These are phyloP conservation scores for Hyaloscypha variabilis DNA, from an alignment of 495 filamentous ascomycete genomes.

Conservation along the genomic window DNA sequence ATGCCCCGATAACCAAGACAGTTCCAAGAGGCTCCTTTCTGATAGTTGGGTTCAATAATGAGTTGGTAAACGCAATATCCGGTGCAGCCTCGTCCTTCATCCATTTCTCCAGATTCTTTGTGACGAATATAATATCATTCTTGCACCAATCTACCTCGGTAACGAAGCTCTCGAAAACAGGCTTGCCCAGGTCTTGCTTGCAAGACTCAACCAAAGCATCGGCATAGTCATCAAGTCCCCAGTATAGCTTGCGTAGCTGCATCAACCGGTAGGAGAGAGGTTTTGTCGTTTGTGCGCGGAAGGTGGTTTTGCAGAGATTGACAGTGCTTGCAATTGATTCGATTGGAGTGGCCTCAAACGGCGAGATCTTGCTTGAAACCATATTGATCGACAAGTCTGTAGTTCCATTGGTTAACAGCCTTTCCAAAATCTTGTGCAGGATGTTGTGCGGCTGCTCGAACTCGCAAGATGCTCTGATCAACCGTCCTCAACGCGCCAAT, in stretches of 20 bases:
- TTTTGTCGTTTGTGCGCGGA: constrained; percentile 78
- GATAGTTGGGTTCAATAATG: constrained; percentile 71
- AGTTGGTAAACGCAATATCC: constrained; percentile 69
- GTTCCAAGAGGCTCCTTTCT: constrained; percentile 87
- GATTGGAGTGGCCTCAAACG: constrained; percentile 66
- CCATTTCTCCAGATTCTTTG: constrained; percentile 77
- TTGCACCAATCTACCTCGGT: constrained; percentile 72
- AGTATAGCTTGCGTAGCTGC: constrained; percentile 92
- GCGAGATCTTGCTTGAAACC: constrained; percentile 46
- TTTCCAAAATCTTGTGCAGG: not conserved
- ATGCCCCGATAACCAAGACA: constrained; percentile 86
- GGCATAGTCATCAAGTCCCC: constrained; percentile 80
- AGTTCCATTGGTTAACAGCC: not conserved
- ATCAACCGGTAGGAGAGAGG: constrained; percentile 76
- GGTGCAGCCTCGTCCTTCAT: constrained; percentile 75
- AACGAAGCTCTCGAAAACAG: constrained; percentile 68
- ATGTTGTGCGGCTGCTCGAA: not conserved
- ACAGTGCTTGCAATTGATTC: constrained; percentile 65
- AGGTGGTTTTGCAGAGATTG: constrained; percentile 61
- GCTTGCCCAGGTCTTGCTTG: constrained; percentile 73
- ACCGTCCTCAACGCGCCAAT: too few species aligned
- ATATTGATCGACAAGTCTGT: constrained; percentile 10
- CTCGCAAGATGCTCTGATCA: too few species aligned
- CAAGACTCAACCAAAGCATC: constrained; percentile 70
- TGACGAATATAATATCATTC: constrained; percentile 77